Evolutionary conservation across 73 alveolate species (phyloP), one percentile per base, ranked within the genome.

Genomic region (Uronychia setigera): DNA sequence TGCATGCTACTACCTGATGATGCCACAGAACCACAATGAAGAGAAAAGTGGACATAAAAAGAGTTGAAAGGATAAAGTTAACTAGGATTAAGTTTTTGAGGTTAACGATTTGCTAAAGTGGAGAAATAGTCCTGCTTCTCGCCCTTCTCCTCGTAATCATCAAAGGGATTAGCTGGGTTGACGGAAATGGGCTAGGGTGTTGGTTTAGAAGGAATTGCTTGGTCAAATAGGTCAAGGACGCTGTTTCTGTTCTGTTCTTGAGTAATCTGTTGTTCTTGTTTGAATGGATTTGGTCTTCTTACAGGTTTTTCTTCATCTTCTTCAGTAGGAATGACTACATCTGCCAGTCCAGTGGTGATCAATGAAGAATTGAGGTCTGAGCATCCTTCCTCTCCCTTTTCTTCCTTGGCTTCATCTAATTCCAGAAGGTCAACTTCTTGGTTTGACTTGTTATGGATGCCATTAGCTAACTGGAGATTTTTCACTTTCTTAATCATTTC

Each of bases 1-100:
- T 0, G 83, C 94, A 0, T 78, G 88, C 32, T 88, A 88, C 58
- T 88, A 83, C 34, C 83, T 88, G 34, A 83, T 88, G 25, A 87
- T 78, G n/a, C 60, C 58, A 26, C 82, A 86, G 46, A 35, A 86
- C 34, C n/a, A n/a, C n/a, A n/a, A n/a, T n/a, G n/a, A n/a, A n/a
- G n/a, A n/a, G n/a, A n/a, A n/a, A n/a, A n/a, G n/a, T n/a, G n/a
- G n/a, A n/a, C n/a, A n/a, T n/a, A n/a, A n/a, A n/a, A n/a, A n/a
- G n/a, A n/a, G n/a, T n/a, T n/a, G n/a, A n/a, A n/a, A n/a, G n/a
- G n/a, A n/a, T n/a, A n/a, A 78, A 79, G 67, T 46, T 46, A 46
- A 46, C 19, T 46, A 46, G 67, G 67, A 5, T 46, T 11, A 46
- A 11, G 5, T 46, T 46, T 5, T 19, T n/a, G n/a, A n/a, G n/a